phyloP scores from a whole-genome alignment of 345 rosid genomes.

The Bruguiera parviflora region DNA sequence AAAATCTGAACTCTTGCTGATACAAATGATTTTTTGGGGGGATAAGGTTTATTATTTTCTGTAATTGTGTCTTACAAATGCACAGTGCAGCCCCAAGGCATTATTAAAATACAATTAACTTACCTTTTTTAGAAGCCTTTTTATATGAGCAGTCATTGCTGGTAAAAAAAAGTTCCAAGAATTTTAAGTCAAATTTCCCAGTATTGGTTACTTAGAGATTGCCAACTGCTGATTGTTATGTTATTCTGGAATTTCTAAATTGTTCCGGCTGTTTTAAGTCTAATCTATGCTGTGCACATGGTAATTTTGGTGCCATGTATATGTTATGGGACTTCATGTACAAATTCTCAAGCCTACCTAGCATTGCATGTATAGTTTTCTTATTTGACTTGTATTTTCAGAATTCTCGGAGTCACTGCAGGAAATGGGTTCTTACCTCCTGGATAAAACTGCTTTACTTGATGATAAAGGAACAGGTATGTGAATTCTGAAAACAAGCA shows the following conservation, averaged over 20 bases:
- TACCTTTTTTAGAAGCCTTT: too few relatives aligned
- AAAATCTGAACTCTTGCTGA: too few relatives aligned
- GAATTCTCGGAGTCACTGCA: conserved; percentile 93
- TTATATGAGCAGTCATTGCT: too few relatives aligned
- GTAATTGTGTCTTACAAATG: too few relatives aligned
- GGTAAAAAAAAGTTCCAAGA: too few relatives aligned
- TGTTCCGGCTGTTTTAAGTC: not conserved
- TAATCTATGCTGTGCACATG: not conserved
- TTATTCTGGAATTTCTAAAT: not conserved
- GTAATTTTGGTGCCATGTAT: not conserved
- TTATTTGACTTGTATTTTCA: conserved; percentile 29
- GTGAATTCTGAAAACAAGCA: conserved; percentile 6
- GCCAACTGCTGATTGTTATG: not conserved
- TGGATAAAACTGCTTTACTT: conserved; percentile 65
- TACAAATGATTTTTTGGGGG: too few relatives aligned
- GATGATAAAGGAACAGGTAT: conserved; percentile 75
- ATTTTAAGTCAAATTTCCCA: too few relatives aligned
- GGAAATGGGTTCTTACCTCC: conserved; percentile 88
- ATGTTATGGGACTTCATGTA: not conserved
- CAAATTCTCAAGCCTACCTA: not conserved
- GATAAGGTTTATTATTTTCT: too few relatives aligned
- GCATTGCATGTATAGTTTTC: not conserved
- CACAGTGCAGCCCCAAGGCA: too few relatives aligned
- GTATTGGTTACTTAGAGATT: not conserved
- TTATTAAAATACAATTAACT: too few relatives aligned